A percentile compares a stretch with the other conserved stretches of the same genome.
These are phyloP conservation scores for Fragilariopsis cylindrus DNA, from an alignment of 108 stramenopile species.

Conservation along the genomic window DNA sequence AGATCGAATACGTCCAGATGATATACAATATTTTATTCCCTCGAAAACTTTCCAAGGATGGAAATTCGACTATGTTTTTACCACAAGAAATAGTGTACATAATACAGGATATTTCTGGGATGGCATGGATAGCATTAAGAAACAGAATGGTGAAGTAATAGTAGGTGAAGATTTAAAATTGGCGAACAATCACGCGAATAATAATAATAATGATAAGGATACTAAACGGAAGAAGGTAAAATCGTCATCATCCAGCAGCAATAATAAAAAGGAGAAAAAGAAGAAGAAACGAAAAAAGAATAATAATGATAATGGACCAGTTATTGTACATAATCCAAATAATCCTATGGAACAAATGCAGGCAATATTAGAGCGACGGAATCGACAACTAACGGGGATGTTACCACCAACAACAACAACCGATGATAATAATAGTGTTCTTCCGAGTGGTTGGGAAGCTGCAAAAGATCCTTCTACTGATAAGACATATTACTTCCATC, in stretches of 20 bases:
- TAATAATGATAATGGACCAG: conserved; percentile 44
- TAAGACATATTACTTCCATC: conserved; percentile 76
- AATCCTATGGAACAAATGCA: conserved; percentile 80
- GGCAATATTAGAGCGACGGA: conserved; percentile 53
- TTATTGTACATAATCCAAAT: conserved; percentile 53
- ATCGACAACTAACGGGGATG: conserved; percentile 41
- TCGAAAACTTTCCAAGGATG: conserved; percentile 67
- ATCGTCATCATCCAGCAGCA: not conserved
- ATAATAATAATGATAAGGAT: too few relatives aligned
- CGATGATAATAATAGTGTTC: conserved; percentile 11
- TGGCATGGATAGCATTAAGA: conserved; percentile 74
- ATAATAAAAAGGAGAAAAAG: conserved; percentile 1
- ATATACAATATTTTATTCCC: conserved; percentile 59
- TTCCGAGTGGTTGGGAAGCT: conserved; percentile 57
- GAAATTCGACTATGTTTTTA: conserved; percentile 86
- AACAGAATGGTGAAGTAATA: conserved; percentile 35
- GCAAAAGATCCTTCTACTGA: conserved; percentile 69
- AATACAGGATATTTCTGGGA: conserved; percentile 91
- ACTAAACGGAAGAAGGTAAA: not conserved
- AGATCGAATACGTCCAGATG: conserved; percentile 1
- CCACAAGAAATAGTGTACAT: conserved; percentile 59
- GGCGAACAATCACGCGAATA: too few relatives aligned
- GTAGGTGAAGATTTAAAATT: not conserved
- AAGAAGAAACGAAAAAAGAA: conserved; percentile 51
- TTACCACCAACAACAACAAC: not conserved